Percentiles rank a stretch among this genome's conserved stretches.
phyloP scores from a whole-genome alignment of 2,329 filamentous ascomycete genomes.

The Ceratocystis harringtonii region DNA sequence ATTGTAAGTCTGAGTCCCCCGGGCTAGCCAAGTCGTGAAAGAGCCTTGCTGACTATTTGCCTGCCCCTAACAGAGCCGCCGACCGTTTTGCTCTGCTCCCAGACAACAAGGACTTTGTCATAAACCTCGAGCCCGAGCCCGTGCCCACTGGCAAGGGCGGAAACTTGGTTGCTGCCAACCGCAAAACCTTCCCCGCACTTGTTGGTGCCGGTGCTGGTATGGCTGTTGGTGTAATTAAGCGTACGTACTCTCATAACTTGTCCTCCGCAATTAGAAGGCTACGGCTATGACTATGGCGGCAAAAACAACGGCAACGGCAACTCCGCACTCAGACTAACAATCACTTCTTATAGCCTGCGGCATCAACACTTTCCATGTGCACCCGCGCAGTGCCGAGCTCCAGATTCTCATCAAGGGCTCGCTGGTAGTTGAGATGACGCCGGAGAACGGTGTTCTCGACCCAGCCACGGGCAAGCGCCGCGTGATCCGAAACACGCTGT shows the following conservation, averaged over 20 bases:
- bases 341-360: conserved; percentile 29
- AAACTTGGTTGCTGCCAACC: conserved; percentile 34
- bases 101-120: conserved; percentile 29
- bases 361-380: conserved; percentile 42
- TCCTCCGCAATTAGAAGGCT: neutral
- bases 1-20: conserved; percentile 11
- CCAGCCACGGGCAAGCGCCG: conserved; percentile 25
- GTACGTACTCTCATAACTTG: conserved; percentile 21
- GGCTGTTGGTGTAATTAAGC: conserved; percentile 36
- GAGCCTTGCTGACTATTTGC: conserved; percentile 1
- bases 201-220: conserved; percentile 36
- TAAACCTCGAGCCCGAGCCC: conserved; percentile 32
- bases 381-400: conserved; percentile 39
- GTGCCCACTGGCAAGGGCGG: conserved; percentile 31
- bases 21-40: neutral
- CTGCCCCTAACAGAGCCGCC: conserved; percentile 21
- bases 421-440: conserved; percentile 37
- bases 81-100: conserved; percentile 29
- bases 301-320: too few relatives aligned
- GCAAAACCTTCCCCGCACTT: conserved; percentile 42
- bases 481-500: conserved; percentile 30
- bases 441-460: conserved; percentile 35
- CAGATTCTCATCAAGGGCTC: conserved; percentile 35
- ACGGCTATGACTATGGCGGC: too few relatives aligned
- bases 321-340: conserved; percentile 8